Percentiles rank a stretch among this genome's conserved stretches.
These are phyloP conservation scores for Trichoderma simmonsii DNA, from an alignment of 2,329 filamentous ascomycete species.

Conservation along the genomic window DNA sequence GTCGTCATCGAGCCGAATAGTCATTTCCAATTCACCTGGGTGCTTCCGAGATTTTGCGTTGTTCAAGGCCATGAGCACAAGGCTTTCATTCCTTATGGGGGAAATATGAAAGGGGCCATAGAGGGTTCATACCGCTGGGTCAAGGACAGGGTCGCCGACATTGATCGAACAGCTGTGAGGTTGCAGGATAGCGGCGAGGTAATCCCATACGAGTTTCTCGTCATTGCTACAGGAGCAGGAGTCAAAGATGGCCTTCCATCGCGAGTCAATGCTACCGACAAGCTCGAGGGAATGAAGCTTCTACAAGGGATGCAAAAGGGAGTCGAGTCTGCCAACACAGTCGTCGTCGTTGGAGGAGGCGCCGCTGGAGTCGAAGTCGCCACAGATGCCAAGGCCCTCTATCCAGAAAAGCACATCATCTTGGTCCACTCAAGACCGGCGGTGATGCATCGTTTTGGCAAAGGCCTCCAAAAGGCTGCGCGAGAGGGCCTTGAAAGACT, in stretches of 20 bases:
- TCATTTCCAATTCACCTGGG: constrained; percentile 61
- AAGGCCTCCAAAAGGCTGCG: constrained; percentile 39
- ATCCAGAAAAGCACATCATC: constrained; percentile 54
- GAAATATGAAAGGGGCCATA: constrained; percentile 36
- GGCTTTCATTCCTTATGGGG: constrained; percentile 58
- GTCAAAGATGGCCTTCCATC: constrained; percentile 46
- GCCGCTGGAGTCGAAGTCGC: constrained; percentile 62
- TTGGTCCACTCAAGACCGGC: constrained; percentile 55
- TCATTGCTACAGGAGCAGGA: constrained; percentile 56
- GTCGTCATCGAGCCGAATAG: constrained; percentile 58
- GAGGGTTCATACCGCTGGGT: constrained; percentile 40
- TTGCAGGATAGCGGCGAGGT: constrained; percentile 41
- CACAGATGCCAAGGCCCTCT: constrained; percentile 54
- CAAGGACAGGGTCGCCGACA: constrained; percentile 38
- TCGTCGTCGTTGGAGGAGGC: constrained; percentile 56
- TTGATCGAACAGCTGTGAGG: constrained; percentile 36
- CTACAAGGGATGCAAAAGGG: constrained; percentile 45
- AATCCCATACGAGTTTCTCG: constrained; percentile 52
- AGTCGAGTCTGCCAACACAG: constrained; percentile 40
- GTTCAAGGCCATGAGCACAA: constrained; percentile 52
- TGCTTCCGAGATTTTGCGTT: constrained; percentile 57
- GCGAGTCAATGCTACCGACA: constrained; percentile 43
- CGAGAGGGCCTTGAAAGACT: constrained; percentile 43
- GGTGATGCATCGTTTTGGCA: constrained; percentile 52
- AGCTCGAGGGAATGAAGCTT: constrained; percentile 40